Evolutionary conservation across 2,329 filamentous ascomycete genomes (phyloP), one percentile per base, ranked within the genome.

Genomic region (Epichloe aotearoae): DNA sequence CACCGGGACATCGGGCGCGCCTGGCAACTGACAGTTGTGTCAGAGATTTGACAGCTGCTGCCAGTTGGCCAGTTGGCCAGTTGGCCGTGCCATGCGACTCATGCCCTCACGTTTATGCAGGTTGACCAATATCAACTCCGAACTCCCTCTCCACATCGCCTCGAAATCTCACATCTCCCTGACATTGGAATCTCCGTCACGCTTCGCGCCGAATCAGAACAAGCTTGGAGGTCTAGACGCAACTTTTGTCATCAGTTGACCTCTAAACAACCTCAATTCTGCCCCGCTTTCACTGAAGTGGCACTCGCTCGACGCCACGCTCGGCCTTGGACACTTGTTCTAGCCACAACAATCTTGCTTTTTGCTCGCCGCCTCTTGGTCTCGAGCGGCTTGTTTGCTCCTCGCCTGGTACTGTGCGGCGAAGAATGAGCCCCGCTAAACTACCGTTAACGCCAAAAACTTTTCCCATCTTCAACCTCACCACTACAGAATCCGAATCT

Each of bases 371-470:
- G 50, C 46, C 40, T 38, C 45, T 41, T 38, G 19, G 36, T 30
- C 48, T 38, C 39, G n/a, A 50, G 34, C 48, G 30, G 40, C 34
- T 50, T n/a, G 41, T 17, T 33, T 45, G 34, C 46, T 39, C 34
- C 20, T 47, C 34, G 7, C 41, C 43, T 19, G 23, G 37, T 30
- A 46, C 38, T 51, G 37, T 33, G 36, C 44, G 30, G 39, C 39
- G 46, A 51, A 53, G 50, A 51, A 39, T 43, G 49, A 53, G 53
- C 53, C 54, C 53, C 51, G 53, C 53, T 43, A 49, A 52, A 53
- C 46, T 47, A 43, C 52, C 38, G 50, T 54, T 56, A 55, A 55
- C 50, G 52, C 53, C 56, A 58, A 59, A 58, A 59, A 59, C 55
- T 59, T 57, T 59, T 58, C 54, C 54, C 53, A 56, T 58, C 55